These are phyloP conservation scores for Porodaedalea pini DNA, from an alignment of 1,284 basidiomycete species.

Conservation along the genomic window DNA sequence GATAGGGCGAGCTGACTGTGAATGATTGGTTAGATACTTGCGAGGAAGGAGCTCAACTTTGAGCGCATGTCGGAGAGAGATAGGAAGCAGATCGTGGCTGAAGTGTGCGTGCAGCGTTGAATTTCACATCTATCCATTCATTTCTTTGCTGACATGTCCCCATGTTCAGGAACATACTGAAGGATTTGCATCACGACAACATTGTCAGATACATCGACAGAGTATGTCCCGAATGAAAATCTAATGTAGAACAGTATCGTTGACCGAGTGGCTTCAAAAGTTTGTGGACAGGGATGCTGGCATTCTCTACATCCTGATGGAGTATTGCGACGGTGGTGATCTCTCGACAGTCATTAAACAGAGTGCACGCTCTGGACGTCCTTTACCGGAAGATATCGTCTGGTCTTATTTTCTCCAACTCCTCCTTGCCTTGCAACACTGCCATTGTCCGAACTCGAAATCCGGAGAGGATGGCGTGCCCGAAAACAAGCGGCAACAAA, in stretches of 20 bases:
- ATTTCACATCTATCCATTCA: not conserved
- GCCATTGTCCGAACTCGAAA: constrained; percentile 73
- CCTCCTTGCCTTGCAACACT: constrained; percentile 85
- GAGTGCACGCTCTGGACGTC: constrained; percentile 60
- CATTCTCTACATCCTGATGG: constrained; percentile 94
- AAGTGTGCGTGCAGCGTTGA: constrained; percentile 68
- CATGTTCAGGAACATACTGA: constrained; percentile 85
- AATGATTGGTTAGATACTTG: constrained; percentile 60
- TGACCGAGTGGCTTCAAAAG: constrained; percentile 30
- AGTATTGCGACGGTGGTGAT: constrained; percentile 95
- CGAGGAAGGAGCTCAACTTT: constrained; percentile 94
- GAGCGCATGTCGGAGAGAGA: constrained; percentile 92
- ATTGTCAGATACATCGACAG: constrained; percentile 94
- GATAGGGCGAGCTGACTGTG: not conserved
- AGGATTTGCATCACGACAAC: constrained; percentile 90
- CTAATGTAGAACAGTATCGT: not conserved
- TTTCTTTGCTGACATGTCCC: not conserved
- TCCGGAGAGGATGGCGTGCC: constrained; percentile 41
- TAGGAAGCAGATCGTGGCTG: constrained; percentile 92
- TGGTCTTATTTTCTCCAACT: constrained; percentile 97
- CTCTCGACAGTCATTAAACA: constrained; percentile 83
- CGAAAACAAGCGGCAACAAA: constrained; percentile 59
- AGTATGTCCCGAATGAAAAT: constrained; percentile 24
- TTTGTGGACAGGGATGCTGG: constrained; percentile 89
- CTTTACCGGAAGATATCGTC: constrained; percentile 86